Percentiles rank a stretch among this genome's conserved stretches.
phyloP scores from a whole-genome alignment of 1,284 basidiomycete genomes.

The Tilletiaria anomala region DNA sequence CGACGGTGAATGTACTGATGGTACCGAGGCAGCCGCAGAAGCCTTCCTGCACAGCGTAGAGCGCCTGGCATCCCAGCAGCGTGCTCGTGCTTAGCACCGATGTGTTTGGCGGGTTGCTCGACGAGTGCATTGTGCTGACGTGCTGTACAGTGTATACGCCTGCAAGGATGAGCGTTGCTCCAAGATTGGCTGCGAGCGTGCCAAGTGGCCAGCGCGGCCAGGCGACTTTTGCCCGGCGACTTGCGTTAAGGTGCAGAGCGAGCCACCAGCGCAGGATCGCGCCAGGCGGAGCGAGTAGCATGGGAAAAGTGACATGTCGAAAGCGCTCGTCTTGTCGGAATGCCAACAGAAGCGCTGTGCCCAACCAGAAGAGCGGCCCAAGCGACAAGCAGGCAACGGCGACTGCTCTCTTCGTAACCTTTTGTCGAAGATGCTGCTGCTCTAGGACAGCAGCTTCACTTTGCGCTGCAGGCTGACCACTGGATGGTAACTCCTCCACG shows the following conservation, averaged over 20 bases:
- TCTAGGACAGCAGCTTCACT: too few relatives aligned
- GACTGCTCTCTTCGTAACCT: too few relatives aligned
- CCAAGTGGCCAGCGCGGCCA: conserved; percentile 66
- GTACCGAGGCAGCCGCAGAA: conserved; percentile 93
- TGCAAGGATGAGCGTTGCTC: conserved; percentile 44
- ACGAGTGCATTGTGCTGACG: conserved; percentile 1
- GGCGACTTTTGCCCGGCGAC: conserved; percentile 27
- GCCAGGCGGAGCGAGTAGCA: conserved; percentile 83
- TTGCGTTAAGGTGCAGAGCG: conserved; percentile 14
- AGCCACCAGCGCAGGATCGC: conserved; percentile 62
- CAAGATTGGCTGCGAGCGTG: conserved; percentile 67
- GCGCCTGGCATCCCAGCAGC: conserved; percentile 16
- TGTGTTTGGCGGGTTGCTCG: conserved; percentile 5
- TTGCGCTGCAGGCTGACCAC: too few relatives aligned
- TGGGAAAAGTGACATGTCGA: conserved; percentile 66
- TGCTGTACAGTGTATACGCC: conserved; percentile 16
- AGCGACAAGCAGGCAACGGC: too few relatives aligned
- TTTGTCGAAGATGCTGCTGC: too few relatives aligned
- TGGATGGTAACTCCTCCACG: too few relatives aligned
- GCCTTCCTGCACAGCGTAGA: conserved; percentile 55
- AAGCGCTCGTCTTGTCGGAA: conserved; percentile 51
- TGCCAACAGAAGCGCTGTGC: conserved; percentile 54
- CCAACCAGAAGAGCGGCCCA: conserved; percentile 40
- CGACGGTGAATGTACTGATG: conserved; percentile 79
- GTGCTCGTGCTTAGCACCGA: conserved; percentile 4